phyloP scores from a whole-genome alignment of 768 basidiomycete genomes.

The Suillus americanus region DNA sequence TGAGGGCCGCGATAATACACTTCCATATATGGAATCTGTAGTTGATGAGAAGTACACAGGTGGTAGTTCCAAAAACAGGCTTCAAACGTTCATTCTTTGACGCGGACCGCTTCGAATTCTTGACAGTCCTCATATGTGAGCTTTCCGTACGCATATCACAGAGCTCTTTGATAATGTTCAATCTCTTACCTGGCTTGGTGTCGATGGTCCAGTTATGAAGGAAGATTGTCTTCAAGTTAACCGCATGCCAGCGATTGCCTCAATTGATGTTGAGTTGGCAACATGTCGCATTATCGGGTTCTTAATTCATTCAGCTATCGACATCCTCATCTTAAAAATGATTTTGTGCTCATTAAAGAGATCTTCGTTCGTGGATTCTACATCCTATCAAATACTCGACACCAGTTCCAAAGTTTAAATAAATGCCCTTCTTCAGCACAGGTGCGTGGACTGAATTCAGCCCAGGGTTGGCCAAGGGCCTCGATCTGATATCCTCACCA shows the following conservation, averaged over 20 bases:
- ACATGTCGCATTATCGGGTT: background rate
- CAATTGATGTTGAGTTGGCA: background rate
- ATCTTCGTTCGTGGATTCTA: background rate
- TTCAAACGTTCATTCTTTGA: background rate
- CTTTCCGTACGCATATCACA: background rate
- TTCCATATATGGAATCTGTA: conserved; percentile 30
- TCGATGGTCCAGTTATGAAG: background rate
- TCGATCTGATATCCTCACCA: background rate
- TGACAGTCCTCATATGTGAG: background rate
- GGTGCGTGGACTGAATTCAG: background rate
- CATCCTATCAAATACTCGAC: background rate
- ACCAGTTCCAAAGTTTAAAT: background rate
- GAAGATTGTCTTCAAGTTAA: background rate
- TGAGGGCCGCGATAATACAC: conserved; percentile 3
- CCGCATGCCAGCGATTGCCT: background rate
- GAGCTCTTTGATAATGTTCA: background rate
- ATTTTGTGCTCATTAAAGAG: background rate
- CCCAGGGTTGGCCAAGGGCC: background rate
- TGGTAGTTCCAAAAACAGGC: background rate
- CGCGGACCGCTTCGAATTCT: background rate
- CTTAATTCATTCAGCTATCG: too few relatives aligned
- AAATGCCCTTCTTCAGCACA: background rate
- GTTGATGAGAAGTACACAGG: conserved; percentile 14
- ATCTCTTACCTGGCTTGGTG: background rate
- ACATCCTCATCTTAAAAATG: background rate